Conservation (phyloP, 1,284 basidiomycete genomes). For the Cryptococcus sp. region DNA sequence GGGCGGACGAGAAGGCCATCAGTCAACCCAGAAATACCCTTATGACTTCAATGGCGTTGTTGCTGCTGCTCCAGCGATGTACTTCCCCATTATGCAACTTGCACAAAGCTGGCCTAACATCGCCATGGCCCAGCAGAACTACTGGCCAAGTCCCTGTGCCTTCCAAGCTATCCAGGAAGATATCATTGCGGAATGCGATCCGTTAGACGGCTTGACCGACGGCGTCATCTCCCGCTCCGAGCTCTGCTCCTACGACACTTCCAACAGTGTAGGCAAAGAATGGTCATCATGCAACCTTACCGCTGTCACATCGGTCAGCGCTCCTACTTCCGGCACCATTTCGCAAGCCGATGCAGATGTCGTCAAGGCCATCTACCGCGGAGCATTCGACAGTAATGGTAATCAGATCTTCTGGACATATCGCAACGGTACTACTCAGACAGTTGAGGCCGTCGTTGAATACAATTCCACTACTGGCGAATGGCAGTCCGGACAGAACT, state of each 20-base stretch:
- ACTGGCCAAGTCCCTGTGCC: constrained; percentile 10
- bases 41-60: constrained; percentile 47
- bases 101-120: constrained; percentile 3
- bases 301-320: neutral
- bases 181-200: constrained; percentile 11
- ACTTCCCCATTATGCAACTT: constrained; percentile 17
- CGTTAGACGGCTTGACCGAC: constrained; percentile 12
- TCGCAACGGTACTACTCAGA: constrained; percentile 5
- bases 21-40: constrained; percentile 26
- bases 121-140: constrained; percentile 1
- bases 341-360: constrained; percentile 8
- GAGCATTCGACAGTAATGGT: constrained; percentile 5
- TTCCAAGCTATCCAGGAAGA: constrained; percentile 6
- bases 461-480: constrained; percentile 1
- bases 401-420: constrained; percentile 10
- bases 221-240: constrained; percentile 15
- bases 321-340: constrained; percentile 4
- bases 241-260: constrained; percentile 10
- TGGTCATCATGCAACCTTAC: constrained; percentile 3
- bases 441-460: constrained; percentile 1
- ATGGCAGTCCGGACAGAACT: constrained; percentile 1
- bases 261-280: constrained; percentile 1
- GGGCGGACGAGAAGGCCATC: constrained; percentile 36
- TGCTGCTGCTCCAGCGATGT: constrained; percentile 38
- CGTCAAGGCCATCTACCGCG: constrained; percentile 6